These are phyloP conservation scores for Dipteronia dyeriana DNA, from an alignment of 345 rosid genomes.

Conservation along the genomic window DNA sequence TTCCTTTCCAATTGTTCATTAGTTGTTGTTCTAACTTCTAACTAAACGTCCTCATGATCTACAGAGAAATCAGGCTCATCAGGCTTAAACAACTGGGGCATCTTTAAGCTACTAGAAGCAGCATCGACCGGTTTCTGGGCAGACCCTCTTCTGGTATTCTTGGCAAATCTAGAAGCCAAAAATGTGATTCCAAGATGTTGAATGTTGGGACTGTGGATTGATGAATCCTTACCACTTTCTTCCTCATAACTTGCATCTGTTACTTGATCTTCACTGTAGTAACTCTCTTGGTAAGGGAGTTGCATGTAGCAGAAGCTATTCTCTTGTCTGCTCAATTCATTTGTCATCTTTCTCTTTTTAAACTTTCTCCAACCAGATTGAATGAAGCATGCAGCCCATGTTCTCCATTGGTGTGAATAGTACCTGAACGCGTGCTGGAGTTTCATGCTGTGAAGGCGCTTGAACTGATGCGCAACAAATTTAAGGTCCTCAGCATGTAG, in stretches of 20 bases:
- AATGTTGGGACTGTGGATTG: slow-evolving; percentile 24
- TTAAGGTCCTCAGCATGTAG: slow-evolving; percentile 85
- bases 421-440: slow-evolving; percentile 94
- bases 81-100: slow-evolving; percentile 79
- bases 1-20: not conserved
- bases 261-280: slow-evolving; percentile 30
- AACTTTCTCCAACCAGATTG: slow-evolving; percentile 86
- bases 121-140: slow-evolving; percentile 46
- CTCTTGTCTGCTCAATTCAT: slow-evolving; percentile 56
- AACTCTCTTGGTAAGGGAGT: slow-evolving; percentile 24
- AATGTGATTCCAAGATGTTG: slow-evolving; percentile 61
- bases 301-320: slow-evolving; percentile 31
- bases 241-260: slow-evolving; percentile 31
- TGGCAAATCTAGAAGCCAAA: slow-evolving; percentile 70
- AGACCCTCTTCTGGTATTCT: slow-evolving; percentile 54
- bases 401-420: slow-evolving; percentile 94
- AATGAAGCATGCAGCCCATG: slow-evolving; percentile 87
- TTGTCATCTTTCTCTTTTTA: slow-evolving; percentile 57
- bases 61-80: slow-evolving; percentile 70
- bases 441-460: slow-evolving; percentile 85
- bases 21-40: slow-evolving; percentile 16
- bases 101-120: slow-evolving; percentile 56
- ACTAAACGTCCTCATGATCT: slow-evolving; percentile 35
- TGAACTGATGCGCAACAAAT: slow-evolving; percentile 84
- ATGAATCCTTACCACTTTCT: slow-evolving; percentile 19